Conservation (phyloP, 148 eudicot species). For the Amaranthus palmeri region DNA sequence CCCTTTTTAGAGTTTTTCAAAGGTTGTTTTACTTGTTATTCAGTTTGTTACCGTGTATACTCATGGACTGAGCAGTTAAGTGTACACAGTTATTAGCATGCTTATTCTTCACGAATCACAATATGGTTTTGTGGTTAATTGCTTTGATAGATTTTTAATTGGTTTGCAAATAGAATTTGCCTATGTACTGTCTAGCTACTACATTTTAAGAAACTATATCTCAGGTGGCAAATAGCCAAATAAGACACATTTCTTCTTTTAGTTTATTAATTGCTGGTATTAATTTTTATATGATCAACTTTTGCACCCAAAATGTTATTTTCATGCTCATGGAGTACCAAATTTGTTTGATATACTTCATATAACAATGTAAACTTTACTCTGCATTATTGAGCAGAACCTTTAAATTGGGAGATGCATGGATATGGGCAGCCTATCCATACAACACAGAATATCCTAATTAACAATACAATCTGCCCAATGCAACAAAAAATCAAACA, state of each 20-base stretch:
- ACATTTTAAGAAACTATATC: not conserved
- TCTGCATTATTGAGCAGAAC: conserved; percentile 52
- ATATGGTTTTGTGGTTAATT: not conserved
- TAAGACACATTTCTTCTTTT: not conserved
- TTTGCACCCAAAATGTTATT: not conserved
- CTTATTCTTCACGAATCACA: not conserved
- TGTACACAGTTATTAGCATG: not conserved
- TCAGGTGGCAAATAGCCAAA: not conserved
- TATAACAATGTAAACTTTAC: not conserved
- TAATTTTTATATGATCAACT: not conserved
- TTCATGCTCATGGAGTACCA: not conserved
- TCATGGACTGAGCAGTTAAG: not conserved
- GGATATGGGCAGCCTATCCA: conserved; percentile 88
- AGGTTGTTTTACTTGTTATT: too few relatives aligned
- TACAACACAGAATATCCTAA: conserved; percentile 61
- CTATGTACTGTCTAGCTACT: not conserved
- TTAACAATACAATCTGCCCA: too few relatives aligned
- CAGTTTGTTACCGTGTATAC: too few relatives aligned
- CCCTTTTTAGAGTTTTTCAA: too few relatives aligned
- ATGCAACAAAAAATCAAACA: too few relatives aligned
- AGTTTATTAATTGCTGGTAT: not conserved
- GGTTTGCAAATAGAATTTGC: not conserved
- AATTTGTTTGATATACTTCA: not conserved
- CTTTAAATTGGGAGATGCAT: conserved; percentile 97
- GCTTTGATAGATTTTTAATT: not conserved